A percentile compares a stretch with the other conserved stretches of the same genome.
These are phyloP conservation scores for Lactarius hatsudake DNA, from an alignment of 768 basidiomycete genomes.

Conservation along the genomic window DNA sequence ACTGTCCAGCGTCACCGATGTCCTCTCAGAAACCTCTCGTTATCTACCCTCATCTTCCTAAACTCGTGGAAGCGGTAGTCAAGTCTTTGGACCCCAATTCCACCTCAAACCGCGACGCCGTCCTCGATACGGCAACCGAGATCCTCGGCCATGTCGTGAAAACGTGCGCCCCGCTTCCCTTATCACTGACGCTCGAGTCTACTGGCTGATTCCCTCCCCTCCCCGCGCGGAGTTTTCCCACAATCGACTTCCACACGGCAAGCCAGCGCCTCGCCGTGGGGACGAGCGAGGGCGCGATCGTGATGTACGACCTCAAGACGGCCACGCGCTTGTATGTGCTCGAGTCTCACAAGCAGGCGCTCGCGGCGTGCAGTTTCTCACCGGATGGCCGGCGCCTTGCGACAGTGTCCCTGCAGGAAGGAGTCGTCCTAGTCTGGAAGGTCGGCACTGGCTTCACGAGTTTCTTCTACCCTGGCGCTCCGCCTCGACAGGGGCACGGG, in stretches of 20 bases:
- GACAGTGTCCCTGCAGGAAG: constrained; percentile 83
- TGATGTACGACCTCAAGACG: constrained; percentile 96
- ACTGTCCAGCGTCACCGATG: background rate
- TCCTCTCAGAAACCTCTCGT: constrained; percentile 72
- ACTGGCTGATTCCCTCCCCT: background rate
- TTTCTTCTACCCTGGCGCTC: constrained; percentile 87
- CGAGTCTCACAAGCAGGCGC: constrained; percentile 80
- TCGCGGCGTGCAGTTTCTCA: constrained; percentile 87
- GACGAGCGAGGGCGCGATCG: constrained; percentile 88
- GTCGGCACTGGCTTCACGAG: constrained; percentile 87
- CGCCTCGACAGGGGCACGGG: constrained; percentile 82
- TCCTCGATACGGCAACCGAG: constrained; percentile 88
- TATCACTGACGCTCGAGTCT: background rate
- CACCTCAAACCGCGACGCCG: constrained; percentile 71
- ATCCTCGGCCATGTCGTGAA: constrained; percentile 94
- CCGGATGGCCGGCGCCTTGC: constrained; percentile 90
- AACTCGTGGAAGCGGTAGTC: constrained; percentile 91
- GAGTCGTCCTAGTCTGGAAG: constrained; percentile 89
- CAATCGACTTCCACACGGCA: constrained; percentile 87
- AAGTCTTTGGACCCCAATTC: constrained; percentile 93
- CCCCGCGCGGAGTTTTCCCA: constrained; percentile 63
- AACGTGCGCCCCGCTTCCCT: constrained; percentile 51
- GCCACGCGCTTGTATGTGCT: constrained; percentile 93
- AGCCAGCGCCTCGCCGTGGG: constrained; percentile 91
- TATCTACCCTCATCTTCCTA: constrained; percentile 78